Evolutionary conservation across 495 filamentous ascomycete genomes (phyloP).

Genomic region (Aspergillus kassunensis): DNA sequence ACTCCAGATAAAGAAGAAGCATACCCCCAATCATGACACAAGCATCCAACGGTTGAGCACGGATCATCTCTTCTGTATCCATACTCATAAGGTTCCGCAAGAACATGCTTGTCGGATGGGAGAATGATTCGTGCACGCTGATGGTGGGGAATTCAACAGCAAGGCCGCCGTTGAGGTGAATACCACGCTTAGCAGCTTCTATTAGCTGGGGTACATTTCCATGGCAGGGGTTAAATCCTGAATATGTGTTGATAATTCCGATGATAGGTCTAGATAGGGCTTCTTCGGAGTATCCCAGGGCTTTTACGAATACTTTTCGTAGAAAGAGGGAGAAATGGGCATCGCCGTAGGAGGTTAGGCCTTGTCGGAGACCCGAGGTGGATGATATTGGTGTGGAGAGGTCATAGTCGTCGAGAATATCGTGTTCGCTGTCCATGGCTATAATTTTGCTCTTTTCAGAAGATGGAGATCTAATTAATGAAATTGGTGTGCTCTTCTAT

Average conservation of each 20-base stretch:
- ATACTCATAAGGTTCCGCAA: slow-evolving; percentile 66
- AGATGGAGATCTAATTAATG: too few relatives aligned
- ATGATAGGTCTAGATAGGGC: slow-evolving; percentile 61
- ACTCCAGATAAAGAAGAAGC: slow-evolving; percentile 7
- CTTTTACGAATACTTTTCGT: slow-evolving; percentile 68
- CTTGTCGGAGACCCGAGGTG: slow-evolving; percentile 52
- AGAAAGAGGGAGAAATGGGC: slow-evolving; percentile 67
- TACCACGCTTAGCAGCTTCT: slow-evolving; percentile 59
- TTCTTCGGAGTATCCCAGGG: slow-evolving; percentile 63
- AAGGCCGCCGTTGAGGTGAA: slow-evolving; percentile 57
- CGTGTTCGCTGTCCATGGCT: background rate
- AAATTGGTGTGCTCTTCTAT: too few relatives aligned
- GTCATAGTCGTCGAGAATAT: slow-evolving; percentile 46
- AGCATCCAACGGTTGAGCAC: slow-evolving; percentile 60
- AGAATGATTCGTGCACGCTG: slow-evolving; percentile 60
- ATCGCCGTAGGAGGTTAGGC: slow-evolving; percentile 64
- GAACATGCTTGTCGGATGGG: slow-evolving; percentile 65
- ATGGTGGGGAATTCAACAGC: slow-evolving; percentile 67
- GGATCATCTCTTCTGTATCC: slow-evolving; percentile 70
- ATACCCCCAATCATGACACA: slow-evolving; percentile 62
- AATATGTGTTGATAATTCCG: slow-evolving; percentile 64
- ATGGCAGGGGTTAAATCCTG: slow-evolving; percentile 65
- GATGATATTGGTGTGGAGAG: slow-evolving; percentile 45
- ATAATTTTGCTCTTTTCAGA: too few relatives aligned
- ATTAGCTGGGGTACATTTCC: slow-evolving; percentile 64